phyloP scores from a whole-genome alignment of 1,284 basidiomycete genomes.

The Sphagnurus paluster region DNA sequence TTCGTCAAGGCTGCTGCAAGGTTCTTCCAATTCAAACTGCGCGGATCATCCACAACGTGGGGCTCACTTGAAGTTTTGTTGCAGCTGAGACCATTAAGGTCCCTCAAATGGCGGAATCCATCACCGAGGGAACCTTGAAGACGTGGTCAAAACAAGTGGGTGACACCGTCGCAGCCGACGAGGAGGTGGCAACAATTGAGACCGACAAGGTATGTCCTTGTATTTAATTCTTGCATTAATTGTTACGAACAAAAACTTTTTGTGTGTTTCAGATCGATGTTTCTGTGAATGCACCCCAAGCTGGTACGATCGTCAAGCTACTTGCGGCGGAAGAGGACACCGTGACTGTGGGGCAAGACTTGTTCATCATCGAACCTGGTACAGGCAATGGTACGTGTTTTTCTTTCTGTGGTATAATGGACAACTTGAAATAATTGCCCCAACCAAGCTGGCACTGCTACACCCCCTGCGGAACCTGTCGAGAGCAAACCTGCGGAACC shows the following conservation, averaged over 20 bases:
- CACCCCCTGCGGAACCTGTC: constrained; percentile 41
- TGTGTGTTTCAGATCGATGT: constrained; percentile 81
- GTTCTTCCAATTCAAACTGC: constrained; percentile 33
- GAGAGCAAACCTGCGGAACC: constrained; percentile 46
- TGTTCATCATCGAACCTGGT: constrained; percentile 90
- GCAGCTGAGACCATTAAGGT: constrained; percentile 91
- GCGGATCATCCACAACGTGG: neutral
- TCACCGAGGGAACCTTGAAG: constrained; percentile 97
- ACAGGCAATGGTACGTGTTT: constrained; percentile 51
- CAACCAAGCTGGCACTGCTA: constrained; percentile 26
- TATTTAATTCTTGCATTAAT: constrained; percentile 1
- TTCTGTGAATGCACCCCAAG: constrained; percentile 90
- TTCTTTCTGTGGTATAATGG: constrained; percentile 5
- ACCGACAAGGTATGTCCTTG: constrained; percentile 85
- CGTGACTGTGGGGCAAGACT: constrained; percentile 92
- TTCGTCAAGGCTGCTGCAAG: constrained; percentile 65
- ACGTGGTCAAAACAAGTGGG: constrained; percentile 95
- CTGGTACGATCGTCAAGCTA: constrained; percentile 87
- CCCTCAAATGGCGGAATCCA: constrained; percentile 98
- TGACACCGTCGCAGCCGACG: constrained; percentile 88
- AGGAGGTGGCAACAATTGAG: constrained; percentile 98
- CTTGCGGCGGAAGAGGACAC: constrained; percentile 93
- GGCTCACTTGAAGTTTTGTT: constrained; percentile 5
- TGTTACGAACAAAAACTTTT: constrained; percentile 1
- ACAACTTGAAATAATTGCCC: constrained; percentile 1